These are phyloP conservation scores for Arthromyces matolae DNA, from an alignment of 768 basidiomycete genomes.

Conservation along the genomic window DNA sequence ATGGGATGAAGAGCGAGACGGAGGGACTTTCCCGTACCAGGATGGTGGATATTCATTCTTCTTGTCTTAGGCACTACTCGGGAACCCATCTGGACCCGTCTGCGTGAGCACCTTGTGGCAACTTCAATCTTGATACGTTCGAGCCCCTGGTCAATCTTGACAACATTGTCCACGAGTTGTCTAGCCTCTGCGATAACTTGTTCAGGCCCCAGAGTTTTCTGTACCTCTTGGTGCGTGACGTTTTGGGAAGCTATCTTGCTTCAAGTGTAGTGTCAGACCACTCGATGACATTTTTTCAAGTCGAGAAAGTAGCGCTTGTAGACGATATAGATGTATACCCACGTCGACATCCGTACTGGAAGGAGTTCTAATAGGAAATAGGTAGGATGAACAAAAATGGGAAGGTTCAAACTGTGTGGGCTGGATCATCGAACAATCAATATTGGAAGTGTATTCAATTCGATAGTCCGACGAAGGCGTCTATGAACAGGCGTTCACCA, in stretches of 20 bases:
- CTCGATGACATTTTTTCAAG: background rate
- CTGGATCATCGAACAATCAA: too few relatives aligned
- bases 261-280: background rate
- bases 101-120: too few relatives aligned
- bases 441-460: too few relatives aligned
- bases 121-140: conserved; percentile 12
- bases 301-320: background rate
- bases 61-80: too few relatives aligned
- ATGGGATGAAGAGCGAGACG: conserved; percentile 1
- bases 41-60: conserved; percentile 6
- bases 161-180: conserved; percentile 7
- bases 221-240: background rate
- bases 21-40: conserved; percentile 1
- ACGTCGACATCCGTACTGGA: too few relatives aligned
- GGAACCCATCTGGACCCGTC: too few relatives aligned
- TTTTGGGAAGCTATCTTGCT: background rate
- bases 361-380: too few relatives aligned
- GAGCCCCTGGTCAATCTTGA: conserved; percentile 14
- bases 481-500: too few relatives aligned
- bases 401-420: too few relatives aligned
- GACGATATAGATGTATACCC: too few relatives aligned
- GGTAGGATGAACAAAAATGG: too few relatives aligned
- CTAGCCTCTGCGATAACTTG: conserved; percentile 4
- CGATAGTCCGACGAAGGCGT: too few relatives aligned
- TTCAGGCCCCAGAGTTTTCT: background rate